Base-by-base conservation (phyloP, 108 stramenopile species). In the Cylindrotheca fusiformis region DNA sequence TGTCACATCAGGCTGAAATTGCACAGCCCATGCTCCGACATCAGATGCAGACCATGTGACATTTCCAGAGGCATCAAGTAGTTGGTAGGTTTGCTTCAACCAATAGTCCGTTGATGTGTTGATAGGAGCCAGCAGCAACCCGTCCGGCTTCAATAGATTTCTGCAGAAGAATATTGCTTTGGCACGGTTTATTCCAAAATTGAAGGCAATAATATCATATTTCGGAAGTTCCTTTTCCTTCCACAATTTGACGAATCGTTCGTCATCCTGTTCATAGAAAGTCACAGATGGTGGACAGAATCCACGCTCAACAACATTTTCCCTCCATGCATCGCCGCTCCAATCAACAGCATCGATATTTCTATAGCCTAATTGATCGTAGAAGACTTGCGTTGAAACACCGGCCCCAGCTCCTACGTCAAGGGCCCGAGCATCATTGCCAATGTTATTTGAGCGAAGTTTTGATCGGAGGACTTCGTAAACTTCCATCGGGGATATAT, bases 1-100 rank as follows among this genome's bases (percentile, higher is more conserved):
- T 18, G 89, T 90, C 2, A 94, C 93, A 74, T 94, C 93, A 18
- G 93, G 93, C 69, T 94, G 93, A 60, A 94, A 94, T 48, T 83
- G 87, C 2, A 94, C 93, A 49, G 71, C 73, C 93, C 93, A 94
- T n/a, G 93, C 93, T 3, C 93, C 93, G 23, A 94, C 85, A 72
- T 94, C 93, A 2, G 27, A 48, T 0, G 73, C 69, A 48, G 71
- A 69, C 85, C 85, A 84, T 14, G 84, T 17, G 2, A 87, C 65
- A 5, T 63, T 60, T 8, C 93, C 89, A 8, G 58, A 30, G 1
- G 63, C 49, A 61, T 90, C 75, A 18, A 85, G 52, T 6, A 90
- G 53, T 26, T 71, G 75, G 47, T 88, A 94, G 3, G 67, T 73
- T 62, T 94, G 93, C 52, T 87, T 88, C 52, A 88, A 74, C 93